phyloP scores from a whole-genome alignment of 345 rosid genomes.

The Theobroma cacao region DNA sequence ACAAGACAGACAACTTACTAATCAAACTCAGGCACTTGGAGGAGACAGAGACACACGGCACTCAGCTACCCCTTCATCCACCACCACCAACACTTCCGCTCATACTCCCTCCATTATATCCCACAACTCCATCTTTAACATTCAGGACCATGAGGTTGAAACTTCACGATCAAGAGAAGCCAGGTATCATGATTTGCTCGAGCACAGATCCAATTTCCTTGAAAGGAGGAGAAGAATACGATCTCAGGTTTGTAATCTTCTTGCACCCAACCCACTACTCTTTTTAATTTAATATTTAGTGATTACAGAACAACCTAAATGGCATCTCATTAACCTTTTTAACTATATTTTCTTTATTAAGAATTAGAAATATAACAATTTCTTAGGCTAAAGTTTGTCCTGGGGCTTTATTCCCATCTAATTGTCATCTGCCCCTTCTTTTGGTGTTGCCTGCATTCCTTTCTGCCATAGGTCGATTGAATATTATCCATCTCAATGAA shows the following conservation, averaged over 20 bases:
- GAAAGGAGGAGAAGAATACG: slow-evolving; percentile 92
- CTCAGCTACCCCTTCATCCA: slow-evolving; percentile 29
- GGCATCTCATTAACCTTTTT: not conserved
- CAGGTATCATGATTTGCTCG: slow-evolving; percentile 78
- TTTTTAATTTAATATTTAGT: not conserved
- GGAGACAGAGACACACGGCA: slow-evolving; percentile 30
- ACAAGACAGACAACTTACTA: slow-evolving; percentile 43
- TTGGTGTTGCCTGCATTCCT: not conserved
- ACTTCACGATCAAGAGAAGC: slow-evolving; percentile 67
- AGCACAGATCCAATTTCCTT: slow-evolving; percentile 87
- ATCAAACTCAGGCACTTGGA: slow-evolving; percentile 32
- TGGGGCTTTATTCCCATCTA: not conserved
- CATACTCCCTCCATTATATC: slow-evolving; percentile 46
- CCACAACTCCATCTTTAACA: slow-evolving; percentile 39
- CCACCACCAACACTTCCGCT: slow-evolving; percentile 38
- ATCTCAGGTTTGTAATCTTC: slow-evolving; percentile 73
- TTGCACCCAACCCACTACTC: not conserved
- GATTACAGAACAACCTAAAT: not conserved
- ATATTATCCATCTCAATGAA: not conserved
- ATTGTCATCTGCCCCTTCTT: not conserved
- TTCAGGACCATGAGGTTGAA: slow-evolving; percentile 60
- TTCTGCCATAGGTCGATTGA: slow-evolving; percentile 2
- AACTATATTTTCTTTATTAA: not conserved
- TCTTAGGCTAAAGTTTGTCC: not conserved
- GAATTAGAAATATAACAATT: not conserved